Conservation (phyloP, 2,329 filamentous ascomycete species). For the Calonectria crousiana region DNA sequence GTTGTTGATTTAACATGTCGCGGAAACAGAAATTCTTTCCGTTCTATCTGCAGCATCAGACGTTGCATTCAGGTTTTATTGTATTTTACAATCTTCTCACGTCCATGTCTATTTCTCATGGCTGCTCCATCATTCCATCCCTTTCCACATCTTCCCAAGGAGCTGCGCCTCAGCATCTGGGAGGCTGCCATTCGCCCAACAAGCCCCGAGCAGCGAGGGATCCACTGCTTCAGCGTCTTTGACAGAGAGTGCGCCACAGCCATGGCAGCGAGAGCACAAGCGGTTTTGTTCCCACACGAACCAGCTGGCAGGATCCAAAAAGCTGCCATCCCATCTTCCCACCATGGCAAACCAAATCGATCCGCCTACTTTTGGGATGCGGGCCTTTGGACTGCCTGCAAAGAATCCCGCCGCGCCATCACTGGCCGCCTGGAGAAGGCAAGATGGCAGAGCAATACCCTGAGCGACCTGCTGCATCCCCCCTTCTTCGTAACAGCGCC, state of each 20-base stretch:
- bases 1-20: neutral
- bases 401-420: neutral
- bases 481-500: neutral
- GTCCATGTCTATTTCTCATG: neutral
- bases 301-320: neutral
- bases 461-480: neutral
- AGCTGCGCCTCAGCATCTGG: neutral
- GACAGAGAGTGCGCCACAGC: neutral
- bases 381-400: conserved; percentile 3
- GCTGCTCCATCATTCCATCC: neutral
- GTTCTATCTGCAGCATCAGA: neutral
- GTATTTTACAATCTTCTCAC: neutral
- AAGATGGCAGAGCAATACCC: neutral
- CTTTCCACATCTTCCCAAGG: neutral
- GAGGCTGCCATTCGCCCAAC: neutral
- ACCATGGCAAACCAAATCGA: neutral
- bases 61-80: neutral
- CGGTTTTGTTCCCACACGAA: neutral
- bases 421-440: neutral
- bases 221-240: neutral
- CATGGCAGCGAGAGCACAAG: neutral
- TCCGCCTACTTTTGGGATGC: conserved; percentile 9
- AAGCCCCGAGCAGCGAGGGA: neutral
- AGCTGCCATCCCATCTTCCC: neutral
- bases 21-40: neutral